Evolutionary conservation across 2,329 filamentous ascomycete species (phyloP), one percentile per base, ranked within the genome.

Genomic region (Akanthomyces lecanii): DNA sequence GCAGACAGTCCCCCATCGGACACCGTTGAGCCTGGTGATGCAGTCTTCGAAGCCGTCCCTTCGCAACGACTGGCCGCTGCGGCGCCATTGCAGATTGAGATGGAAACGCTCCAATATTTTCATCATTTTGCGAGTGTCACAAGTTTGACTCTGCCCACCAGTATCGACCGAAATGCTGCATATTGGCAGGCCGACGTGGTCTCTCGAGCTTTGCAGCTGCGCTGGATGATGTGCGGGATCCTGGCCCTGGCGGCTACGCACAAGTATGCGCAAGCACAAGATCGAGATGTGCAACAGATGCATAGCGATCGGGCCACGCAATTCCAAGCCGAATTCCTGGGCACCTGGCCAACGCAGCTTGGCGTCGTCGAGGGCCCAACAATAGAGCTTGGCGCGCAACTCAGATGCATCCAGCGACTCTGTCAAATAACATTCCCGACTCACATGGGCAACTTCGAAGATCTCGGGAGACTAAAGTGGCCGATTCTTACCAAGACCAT

Each of bases 191-290:
- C 40, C 12, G 42, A 33, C 42, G n/a, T 33, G 2, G 25, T 57
- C 40, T 5, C 42, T 0, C 42, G 42, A 28, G 54, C 54, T 6
- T 14, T 57, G 54, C 54, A 57, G 28, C 16, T 33, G 12, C 54
- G 54, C 16, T 57, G 54, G 54, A 28, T 57, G 36, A 57, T 57
- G 54, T 57, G 54, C 42, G 40, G 1, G 28, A 30, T 57, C 4
- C 28, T 57, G 11, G 25, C 40, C 18, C n/a, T 45, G 25, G 11
- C 54, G 25, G 54, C 54, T 5, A 47, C 42, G 18, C 54, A 57
- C 40, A 47, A 57, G 25, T 45, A 8, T 23, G 40, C 18, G 8
- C n/a, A 33, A 10, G 25, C 28, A 2, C 40, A 16, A 5, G 40
- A 47, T 47, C 4, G 14, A 8, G 54, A 57, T 23, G 18, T 21